These are phyloP conservation scores for Annulohypoxylon nitens DNA, from an alignment of 495 filamentous ascomycete genomes.

Conservation along the genomic window DNA sequence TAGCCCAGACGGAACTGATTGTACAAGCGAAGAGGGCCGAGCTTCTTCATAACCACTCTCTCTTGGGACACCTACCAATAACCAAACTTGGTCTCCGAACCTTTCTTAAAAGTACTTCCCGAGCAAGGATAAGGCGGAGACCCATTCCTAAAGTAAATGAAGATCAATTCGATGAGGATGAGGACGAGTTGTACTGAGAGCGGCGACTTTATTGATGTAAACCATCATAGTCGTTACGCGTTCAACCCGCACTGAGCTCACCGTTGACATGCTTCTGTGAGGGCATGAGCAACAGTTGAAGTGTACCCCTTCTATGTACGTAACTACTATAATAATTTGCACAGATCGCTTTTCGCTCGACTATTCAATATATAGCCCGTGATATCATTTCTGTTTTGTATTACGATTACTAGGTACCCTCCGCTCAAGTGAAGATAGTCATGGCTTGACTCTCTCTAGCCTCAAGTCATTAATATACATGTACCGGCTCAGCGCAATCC, in stretches of 20 bases:
- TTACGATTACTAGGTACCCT: background rate
- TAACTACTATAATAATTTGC: background rate
- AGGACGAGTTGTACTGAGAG: constrained; percentile 25
- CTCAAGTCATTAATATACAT: constrained; percentile 95
- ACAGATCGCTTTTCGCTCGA: background rate
- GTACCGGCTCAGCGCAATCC: constrained; percentile 91
- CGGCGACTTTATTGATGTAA: constrained; percentile 4
- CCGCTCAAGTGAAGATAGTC: constrained; percentile 13
- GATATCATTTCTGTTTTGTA: background rate
- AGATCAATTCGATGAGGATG: background rate
- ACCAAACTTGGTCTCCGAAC: constrained; percentile 19
- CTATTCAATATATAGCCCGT: background rate
- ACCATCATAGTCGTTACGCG: constrained; percentile 10
- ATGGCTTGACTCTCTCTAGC: constrained; percentile 63
- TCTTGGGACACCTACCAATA: constrained; percentile 24
- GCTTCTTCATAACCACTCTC: constrained; percentile 18
- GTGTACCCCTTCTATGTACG: constrained; percentile 6
- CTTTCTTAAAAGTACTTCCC: constrained; percentile 29
- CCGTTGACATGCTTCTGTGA: background rate
- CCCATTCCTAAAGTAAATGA: no score
- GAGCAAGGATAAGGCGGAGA: background rate
- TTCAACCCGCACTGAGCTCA: constrained; percentile 5
- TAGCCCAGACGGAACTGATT: constrained; percentile 2
- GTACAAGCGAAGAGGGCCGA: background rate
- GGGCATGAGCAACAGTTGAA: background rate